Percentiles rank a stretch among this genome's conserved stretches.
Evolutionary conservation across 2,329 filamentous ascomycete genomes (phyloP).

Genomic region (Talaromyces albobiverticillius): DNA sequence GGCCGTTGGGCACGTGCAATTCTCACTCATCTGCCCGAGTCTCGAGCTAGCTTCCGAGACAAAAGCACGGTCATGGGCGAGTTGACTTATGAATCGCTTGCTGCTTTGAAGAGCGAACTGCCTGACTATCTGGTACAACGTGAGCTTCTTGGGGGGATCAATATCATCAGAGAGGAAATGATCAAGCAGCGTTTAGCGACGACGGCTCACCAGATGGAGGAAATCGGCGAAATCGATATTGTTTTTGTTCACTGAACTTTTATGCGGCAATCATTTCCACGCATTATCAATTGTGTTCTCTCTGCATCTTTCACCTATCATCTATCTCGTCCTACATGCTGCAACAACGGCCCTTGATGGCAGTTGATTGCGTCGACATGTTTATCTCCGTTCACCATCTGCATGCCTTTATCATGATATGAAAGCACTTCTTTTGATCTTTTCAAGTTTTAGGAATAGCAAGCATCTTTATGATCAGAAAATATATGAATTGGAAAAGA

Average conservation of each 20-base stretch:
- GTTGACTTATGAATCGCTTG: conserved; percentile 10
- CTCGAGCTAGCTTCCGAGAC: neutral
- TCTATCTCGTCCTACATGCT: no score
- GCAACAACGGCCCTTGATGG: no score
- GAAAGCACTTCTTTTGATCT: neutral
- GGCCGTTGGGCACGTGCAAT: conserved; percentile 32
- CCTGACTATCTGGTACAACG: conserved; percentile 2
- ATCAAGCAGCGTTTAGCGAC: conserved; percentile 12
- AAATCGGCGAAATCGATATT: neutral
- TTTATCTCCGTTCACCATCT: neutral
- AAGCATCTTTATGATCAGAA: neutral
- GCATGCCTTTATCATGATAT: neutral
- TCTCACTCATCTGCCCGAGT: conserved; percentile 14
- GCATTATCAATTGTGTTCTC: neutral
- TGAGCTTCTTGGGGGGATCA: conserved; percentile 11
- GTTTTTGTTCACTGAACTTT: neutral
- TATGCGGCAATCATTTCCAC: neutral
- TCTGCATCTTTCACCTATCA: neutral
- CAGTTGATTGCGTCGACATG: no score
- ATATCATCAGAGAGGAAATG: conserved; percentile 12
- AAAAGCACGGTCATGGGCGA: conserved; percentile 10
- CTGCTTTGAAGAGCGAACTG: conserved; percentile 3
- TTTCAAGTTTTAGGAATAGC: neutral
- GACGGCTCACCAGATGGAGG: neutral
- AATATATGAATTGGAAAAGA: neutral